Base-by-base conservation (phyloP, 1,139 yeast species). In the Magnusiomyces tetraspermus region DNA sequence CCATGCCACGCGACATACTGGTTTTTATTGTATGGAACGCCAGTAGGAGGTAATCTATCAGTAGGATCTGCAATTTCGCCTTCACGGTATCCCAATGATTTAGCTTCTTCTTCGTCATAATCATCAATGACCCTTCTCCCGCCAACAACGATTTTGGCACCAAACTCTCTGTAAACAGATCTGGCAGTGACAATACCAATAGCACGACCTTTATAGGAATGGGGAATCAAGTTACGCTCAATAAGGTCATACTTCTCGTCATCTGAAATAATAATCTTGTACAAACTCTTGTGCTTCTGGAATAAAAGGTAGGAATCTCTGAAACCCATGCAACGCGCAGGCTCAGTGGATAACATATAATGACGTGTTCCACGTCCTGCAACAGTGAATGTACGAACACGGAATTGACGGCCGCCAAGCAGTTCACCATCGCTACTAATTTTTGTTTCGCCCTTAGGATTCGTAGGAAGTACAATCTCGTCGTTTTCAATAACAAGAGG, bases 291-390 rank as follows among this genome's bases (percentile, higher is more conserved):
- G 69, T 92, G 97, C 51, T 90, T 86, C 65, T 89, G 95, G 72
- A 92, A 92, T 57, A 92, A 75, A 53, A 89, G 75, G 63, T 92
- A 90, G 0, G 97, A 88, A 66, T 92, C 98, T 61, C 97, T 77
- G 70, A 89, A 89, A 2, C 97, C 97, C 60, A 90, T 89, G 62
- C 90, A 80, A 60, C 97, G 76, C 0, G 98, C 97, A 1, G 97
- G 96, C 65, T 90, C 97, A 0, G 97, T 90, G 1, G 96, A 85
- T 48, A 92, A 78, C 95, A 92, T 89, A 67, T 80, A 92, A 55
- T 83, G 74, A 57, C 82, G 75, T 41, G 80, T 78, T 2, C 95
- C 96, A 55, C 83, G 78, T 3, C 85, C 88, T 45, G 76, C 69
- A 11, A 90, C 77, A 3, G 87, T 86, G 69, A 92, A 92, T 0